phyloP scores from a whole-genome alignment of 164 flowering plant species.

The Aristolochia californica region DNA sequence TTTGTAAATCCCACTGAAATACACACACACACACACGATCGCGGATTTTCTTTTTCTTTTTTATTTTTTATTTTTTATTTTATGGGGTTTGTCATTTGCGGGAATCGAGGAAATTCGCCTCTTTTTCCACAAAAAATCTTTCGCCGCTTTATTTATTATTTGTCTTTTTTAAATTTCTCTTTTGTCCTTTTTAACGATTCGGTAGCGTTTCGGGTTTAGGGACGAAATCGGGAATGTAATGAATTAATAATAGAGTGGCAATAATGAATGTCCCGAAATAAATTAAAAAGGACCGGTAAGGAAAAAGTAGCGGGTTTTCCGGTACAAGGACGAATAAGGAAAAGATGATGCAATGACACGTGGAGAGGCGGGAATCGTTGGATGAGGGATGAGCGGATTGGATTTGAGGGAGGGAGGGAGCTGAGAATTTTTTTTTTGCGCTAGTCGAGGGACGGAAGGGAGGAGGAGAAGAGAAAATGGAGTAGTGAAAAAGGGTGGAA shows the following conservation, averaged over 20 bases:
- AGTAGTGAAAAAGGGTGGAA: constrained; percentile 3
- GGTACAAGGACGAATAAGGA: constrained; percentile 60
- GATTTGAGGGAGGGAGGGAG: constrained; percentile 3
- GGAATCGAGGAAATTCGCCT: constrained; percentile 11
- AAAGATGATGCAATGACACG: constrained; percentile 48
- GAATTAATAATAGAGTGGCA: not conserved
- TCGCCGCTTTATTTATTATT: not conserved
- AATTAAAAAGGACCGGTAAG: constrained; percentile 15
- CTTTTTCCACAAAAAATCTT: not conserved
- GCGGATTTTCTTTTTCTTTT: not conserved
- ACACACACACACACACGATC: constrained; percentile 3
- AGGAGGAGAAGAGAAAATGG: too few relatives aligned
- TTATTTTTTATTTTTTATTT: not conserved
- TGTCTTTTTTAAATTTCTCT: not conserved
- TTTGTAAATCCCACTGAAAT: constrained; percentile 3
- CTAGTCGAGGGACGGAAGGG: not conserved
- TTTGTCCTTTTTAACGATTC: not conserved
- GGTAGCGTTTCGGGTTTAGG: too few relatives aligned
- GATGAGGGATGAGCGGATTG: constrained; percentile 13
- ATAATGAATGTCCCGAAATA: not conserved
- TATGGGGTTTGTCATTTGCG: too few relatives aligned
- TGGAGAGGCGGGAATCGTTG: constrained; percentile 19
- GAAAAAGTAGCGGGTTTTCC: constrained; percentile 53
- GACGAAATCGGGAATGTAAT: too few relatives aligned
- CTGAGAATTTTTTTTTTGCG: too few relatives aligned